Evolutionary conservation across 495 filamentous ascomycete species (phyloP), one percentile per base, ranked within the genome.

Genomic region (Cenococcum geophilum): DNA sequence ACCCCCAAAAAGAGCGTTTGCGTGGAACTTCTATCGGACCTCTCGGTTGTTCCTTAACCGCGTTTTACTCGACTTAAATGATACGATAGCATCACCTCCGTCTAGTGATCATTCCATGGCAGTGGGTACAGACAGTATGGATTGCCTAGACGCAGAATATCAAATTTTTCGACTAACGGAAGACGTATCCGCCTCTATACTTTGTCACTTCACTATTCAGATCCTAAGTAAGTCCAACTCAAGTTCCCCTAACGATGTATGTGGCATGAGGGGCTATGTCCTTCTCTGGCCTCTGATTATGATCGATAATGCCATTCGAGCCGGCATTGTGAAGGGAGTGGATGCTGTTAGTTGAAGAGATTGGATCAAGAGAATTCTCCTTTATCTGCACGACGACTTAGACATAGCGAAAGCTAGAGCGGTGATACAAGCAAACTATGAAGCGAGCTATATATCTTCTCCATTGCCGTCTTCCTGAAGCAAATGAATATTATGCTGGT

Each of bases 11-110:
- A 57, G 12, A 36, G 47, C 25, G 1, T 64, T 60, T 48, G 50
- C 55, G 14, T 68, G 66, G 66, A 68, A 52, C 34, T 62, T 68
- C 52, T 65, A 59, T 47, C 61, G 66, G 5, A 62, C 62, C 16
- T 56, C 50, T 32, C 58, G 66, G 55, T 23, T 65, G 9, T 62
- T 61, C 20, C 47, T 65, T 1, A 59, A 65, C 23, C 48, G 62
- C 1, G 60, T 59, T 32, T 14, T 60, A 32, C 6, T 62, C 21
- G 62, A 62, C 34, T 54, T 68, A 1, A 48, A 65, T 21, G 61
- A 65, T 32, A 56, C 54, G 45, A 47, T 65, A 34, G 16, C 61
- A 50, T 61, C 60, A 50, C 59, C 60, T 1, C 59, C 60, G 36
- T 37, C 61, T 21, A 11, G 11, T 14, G 4, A 27, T 4, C 32